These are phyloP conservation scores for Phytophthora fragariae DNA, from an alignment of 352 stramenopile species.

Conservation along the genomic window DNA sequence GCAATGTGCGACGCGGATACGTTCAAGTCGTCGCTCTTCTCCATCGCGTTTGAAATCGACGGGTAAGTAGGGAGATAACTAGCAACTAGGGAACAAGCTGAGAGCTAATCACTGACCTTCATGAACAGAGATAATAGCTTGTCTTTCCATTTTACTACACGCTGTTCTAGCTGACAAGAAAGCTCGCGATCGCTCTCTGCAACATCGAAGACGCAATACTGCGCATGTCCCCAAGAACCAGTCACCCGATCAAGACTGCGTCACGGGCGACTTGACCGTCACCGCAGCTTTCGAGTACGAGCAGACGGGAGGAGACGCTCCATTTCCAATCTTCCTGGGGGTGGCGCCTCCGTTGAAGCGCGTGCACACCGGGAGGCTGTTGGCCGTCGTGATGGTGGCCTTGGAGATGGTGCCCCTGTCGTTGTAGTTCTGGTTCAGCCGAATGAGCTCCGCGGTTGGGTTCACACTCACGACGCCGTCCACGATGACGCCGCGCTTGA, in stretches of 20 bases:
- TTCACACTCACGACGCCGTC: conserved; percentile 62
- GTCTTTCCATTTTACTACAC: conserved; percentile 45
- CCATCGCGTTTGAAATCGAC: conserved; percentile 51
- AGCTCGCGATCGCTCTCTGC: conserved; percentile 35
- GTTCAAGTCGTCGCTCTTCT: conserved; percentile 68
- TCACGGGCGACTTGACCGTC: conserved; percentile 22
- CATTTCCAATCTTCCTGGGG: conserved; percentile 38
- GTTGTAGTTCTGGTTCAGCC: conserved; percentile 80
- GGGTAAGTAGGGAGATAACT: conserved; percentile 19
- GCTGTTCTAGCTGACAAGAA: conserved; percentile 42
- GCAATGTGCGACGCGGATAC: conserved; percentile 40
- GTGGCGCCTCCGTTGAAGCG: conserved; percentile 43
- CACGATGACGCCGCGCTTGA: conserved; percentile 60
- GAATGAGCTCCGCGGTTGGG: conserved; percentile 61
- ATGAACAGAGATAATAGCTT: conserved; percentile 40
- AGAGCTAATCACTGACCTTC: conserved; percentile 24
- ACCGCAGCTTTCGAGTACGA: conserved; percentile 40
- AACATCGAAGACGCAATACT: conserved; percentile 31
- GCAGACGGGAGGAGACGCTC: conserved; percentile 36
- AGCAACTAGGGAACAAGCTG: background rate
- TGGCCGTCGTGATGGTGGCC: conserved; percentile 41
- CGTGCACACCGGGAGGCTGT: conserved; percentile 40
- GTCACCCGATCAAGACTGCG: conserved; percentile 16
- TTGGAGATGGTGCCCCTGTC: conserved; percentile 61
- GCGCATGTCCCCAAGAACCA: conserved; percentile 22